These are phyloP conservation scores for Sanghuangporus weigelae DNA, from an alignment of 1,284 basidiomycete species.

Conservation along the genomic window DNA sequence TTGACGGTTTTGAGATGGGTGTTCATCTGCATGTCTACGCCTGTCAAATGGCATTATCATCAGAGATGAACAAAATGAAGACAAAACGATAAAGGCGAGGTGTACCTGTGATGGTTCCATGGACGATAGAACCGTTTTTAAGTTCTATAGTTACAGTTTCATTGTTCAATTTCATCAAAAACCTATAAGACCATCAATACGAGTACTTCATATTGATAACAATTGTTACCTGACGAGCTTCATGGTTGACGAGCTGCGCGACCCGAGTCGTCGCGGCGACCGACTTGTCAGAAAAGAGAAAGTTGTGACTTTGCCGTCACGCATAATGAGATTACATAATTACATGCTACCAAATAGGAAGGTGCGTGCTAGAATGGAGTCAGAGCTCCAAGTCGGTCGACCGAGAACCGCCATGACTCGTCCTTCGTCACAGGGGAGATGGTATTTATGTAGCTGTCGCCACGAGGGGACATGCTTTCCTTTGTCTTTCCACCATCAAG, in stretches of 20 bases:
- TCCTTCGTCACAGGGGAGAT: no score
- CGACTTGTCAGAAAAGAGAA: background rate
- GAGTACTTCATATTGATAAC: slow-evolving; percentile 1
- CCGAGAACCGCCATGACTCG: background rate
- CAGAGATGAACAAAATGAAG: background rate
- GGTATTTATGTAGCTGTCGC: background rate
- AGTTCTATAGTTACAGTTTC: slow-evolving; percentile 98
- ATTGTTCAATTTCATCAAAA: slow-evolving; percentile 99
- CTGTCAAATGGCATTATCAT: slow-evolving; percentile 36
- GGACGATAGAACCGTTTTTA: slow-evolving; percentile 94
- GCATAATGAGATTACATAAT: background rate
- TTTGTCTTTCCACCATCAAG: background rate
- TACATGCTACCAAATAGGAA: background rate
- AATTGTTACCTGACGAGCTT: slow-evolving; percentile 23
- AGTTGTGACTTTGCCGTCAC: background rate
- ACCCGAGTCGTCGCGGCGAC: background rate
- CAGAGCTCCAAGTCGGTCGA: background rate
- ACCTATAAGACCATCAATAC: slow-evolving; percentile 43
- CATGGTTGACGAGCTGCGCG: slow-evolving; percentile 17
- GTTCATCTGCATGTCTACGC: slow-evolving; percentile 97
- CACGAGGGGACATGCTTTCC: background rate
- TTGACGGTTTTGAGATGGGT: slow-evolving; percentile 97
- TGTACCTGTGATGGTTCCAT: slow-evolving; percentile 94
- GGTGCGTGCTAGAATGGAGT: background rate
- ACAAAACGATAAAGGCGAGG: slow-evolving; percentile 6